These are phyloP conservation scores for Alternaria burnsii DNA, from an alignment of 2,329 filamentous ascomycete genomes.

Conservation along the genomic window DNA sequence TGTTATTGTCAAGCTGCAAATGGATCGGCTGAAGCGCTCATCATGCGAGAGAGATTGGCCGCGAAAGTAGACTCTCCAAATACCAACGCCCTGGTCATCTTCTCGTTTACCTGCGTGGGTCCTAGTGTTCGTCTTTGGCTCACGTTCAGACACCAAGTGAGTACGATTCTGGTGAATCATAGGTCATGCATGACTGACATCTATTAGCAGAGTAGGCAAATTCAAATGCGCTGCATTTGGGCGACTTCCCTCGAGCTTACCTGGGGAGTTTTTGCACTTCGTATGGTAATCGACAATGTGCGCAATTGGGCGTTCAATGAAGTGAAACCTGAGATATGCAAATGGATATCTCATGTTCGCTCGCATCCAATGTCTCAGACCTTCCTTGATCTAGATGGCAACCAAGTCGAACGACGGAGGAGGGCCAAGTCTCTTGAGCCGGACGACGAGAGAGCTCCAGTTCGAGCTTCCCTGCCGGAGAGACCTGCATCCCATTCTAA, in stretches of 20 bases:
- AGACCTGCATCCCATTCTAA: neutral
- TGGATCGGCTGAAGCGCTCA: constrained; percentile 21
- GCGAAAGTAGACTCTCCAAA: neutral
- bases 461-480: neutral
- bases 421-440: no score
- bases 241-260: constrained; percentile 24
- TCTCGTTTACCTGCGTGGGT: constrained; percentile 26
- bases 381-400: no score
- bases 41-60: constrained; percentile 15
- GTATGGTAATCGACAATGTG: constrained; percentile 21
- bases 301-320: constrained; percentile 17
- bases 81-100: constrained; percentile 14
- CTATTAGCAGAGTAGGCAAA: neutral
- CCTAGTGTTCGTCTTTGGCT: constrained; percentile 25
- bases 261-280: constrained; percentile 23
- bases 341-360: neutral
- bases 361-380: neutral
- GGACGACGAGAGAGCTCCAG: no score
- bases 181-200: neutral
- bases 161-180: neutral
- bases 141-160: constrained; percentile 15
- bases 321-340: neutral
- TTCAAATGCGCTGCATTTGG: constrained; percentile 26
- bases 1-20: constrained; percentile 31
- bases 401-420: no score